A percentile compares a stretch with the other conserved stretches of the same genome.
These are phyloP conservation scores for Boletus reticuloceps DNA, from an alignment of 768 basidiomycete species.

Conservation along the genomic window DNA sequence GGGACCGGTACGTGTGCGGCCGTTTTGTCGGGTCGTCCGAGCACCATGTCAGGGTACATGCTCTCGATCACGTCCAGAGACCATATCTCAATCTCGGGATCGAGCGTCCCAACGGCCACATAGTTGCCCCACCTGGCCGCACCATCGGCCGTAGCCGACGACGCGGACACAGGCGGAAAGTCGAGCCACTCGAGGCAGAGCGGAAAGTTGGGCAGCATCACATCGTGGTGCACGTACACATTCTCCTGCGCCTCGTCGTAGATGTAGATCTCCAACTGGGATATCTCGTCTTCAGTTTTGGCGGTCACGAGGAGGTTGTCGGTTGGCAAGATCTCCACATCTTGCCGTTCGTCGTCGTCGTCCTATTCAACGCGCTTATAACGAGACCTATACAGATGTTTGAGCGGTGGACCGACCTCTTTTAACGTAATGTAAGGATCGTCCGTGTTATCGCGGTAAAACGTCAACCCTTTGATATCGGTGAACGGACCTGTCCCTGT, in stretches of 20 bases:
- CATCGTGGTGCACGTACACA: slow-evolving; percentile 94
- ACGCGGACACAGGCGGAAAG: slow-evolving; percentile 70
- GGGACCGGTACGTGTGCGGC: slow-evolving; percentile 75
- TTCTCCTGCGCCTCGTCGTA: slow-evolving; percentile 92
- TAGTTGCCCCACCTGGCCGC: slow-evolving; percentile 67
- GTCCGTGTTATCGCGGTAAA: slow-evolving; percentile 87
- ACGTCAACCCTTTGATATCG: slow-evolving; percentile 92
- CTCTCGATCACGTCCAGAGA: slow-evolving; percentile 91
- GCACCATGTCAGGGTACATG: slow-evolving; percentile 88
- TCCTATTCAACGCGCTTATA: slow-evolving; percentile 8
- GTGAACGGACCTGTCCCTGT: slow-evolving; percentile 80
- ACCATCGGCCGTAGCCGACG: slow-evolving; percentile 33
- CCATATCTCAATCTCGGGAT: slow-evolving; percentile 99
- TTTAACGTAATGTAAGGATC: slow-evolving; percentile 97
- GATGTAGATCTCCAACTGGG: slow-evolving; percentile 93
- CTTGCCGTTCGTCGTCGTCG: slow-evolving; percentile 80
- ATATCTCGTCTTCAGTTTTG: slow-evolving; percentile 96
- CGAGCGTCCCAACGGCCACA: slow-evolving; percentile 94
- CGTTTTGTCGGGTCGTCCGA: slow-evolving; percentile 86
- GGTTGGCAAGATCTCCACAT: slow-evolving; percentile 83
- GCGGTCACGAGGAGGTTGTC: slow-evolving; percentile 92
- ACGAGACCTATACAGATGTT: neutral
- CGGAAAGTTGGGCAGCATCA: slow-evolving; percentile 96
- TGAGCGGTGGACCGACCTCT: slow-evolving; percentile 54
- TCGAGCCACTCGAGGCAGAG: slow-evolving; percentile 99